These are phyloP conservation scores for Pseudogymnoascus sp. DNA, from an alignment of 2,329 filamentous ascomycete genomes.

Conservation along the genomic window DNA sequence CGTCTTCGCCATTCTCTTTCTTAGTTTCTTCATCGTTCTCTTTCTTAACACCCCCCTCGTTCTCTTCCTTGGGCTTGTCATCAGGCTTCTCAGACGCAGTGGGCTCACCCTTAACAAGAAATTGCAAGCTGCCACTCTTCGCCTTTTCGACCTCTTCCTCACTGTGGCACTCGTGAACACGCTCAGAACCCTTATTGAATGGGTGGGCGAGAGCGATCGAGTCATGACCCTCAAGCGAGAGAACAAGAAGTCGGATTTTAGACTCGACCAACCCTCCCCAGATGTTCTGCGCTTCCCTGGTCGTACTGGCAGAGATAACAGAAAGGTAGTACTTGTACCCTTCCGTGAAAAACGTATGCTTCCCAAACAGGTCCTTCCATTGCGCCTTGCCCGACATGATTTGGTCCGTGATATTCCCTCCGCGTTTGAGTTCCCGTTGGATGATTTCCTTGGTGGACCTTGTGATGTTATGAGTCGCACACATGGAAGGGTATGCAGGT, in stretches of 20 bases:
- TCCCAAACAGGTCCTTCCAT: constrained; percentile 84
- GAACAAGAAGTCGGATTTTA: constrained; percentile 78
- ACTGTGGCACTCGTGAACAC: constrained; percentile 61
- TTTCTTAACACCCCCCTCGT: constrained; percentile 37
- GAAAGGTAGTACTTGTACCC: constrained; percentile 95
- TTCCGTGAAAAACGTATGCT: constrained; percentile 86
- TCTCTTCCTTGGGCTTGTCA: constrained; percentile 23
- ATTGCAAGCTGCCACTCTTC: constrained; percentile 52
- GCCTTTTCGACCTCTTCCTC: constrained; percentile 55
- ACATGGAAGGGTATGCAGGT: constrained; percentile 95
- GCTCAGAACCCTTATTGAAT: constrained; percentile 87
- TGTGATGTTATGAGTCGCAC: constrained; percentile 89
- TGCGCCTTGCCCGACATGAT: constrained; percentile 68
- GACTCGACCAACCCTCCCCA: constrained; percentile 94
- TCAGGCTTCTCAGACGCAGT: constrained; percentile 23
- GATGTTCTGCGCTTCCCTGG: constrained; percentile 72
- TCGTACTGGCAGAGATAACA: constrained; percentile 73
- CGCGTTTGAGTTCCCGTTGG: constrained; percentile 71
- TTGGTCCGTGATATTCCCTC: constrained; percentile 65
- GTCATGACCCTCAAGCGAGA: constrained; percentile 69
- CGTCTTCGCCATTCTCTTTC: constrained; percentile 31
- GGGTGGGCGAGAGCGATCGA: constrained; percentile 79
- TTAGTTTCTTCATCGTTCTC: constrained; percentile 31
- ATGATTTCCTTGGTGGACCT: constrained; percentile 79
- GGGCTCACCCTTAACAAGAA: constrained; percentile 38